These are phyloP conservation scores for Pholiota conissans DNA, from an alignment of 768 basidiomycete species.

Conservation along the genomic window DNA sequence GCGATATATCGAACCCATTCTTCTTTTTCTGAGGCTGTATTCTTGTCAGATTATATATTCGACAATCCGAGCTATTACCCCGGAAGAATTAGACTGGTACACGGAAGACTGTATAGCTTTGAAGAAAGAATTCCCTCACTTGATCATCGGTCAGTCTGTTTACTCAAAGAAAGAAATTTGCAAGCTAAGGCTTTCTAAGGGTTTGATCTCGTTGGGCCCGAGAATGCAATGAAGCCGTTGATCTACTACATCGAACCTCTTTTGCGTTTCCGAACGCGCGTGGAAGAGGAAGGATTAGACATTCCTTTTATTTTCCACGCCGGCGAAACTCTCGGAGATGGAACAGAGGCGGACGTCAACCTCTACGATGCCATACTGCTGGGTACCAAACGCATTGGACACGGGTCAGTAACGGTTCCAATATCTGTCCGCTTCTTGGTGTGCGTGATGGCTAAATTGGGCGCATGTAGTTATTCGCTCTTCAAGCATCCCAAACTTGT, in stretches of 20 bases:
- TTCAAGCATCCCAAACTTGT: constrained; percentile 76
- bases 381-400: constrained; percentile 79
- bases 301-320: constrained; percentile 82
- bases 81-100: constrained; percentile 62
- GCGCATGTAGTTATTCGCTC: constrained; percentile 62
- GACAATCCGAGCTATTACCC: constrained; percentile 54
- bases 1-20: neutral
- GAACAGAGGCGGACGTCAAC: constrained; percentile 67
- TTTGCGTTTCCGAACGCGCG: constrained; percentile 55
- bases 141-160: constrained; percentile 57
- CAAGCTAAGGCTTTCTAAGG: constrained; percentile 37
- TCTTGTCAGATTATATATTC: constrained; percentile 65
- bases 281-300: constrained; percentile 56
- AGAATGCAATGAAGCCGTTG: constrained; percentile 60
- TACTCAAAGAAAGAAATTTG: neutral
- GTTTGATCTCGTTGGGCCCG: constrained; percentile 81
- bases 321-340: constrained; percentile 80
- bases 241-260: constrained; percentile 63
- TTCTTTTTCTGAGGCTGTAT: neutral
- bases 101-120: constrained; percentile 74
- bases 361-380: constrained; percentile 78
- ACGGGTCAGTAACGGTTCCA: constrained; percentile 52
- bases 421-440: neutral
- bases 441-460: neutral
- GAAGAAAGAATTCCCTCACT: constrained; percentile 72